Conservation (phyloP, 2,329 filamentous ascomycete genomes). For the Graphilbum sp. region DNA sequence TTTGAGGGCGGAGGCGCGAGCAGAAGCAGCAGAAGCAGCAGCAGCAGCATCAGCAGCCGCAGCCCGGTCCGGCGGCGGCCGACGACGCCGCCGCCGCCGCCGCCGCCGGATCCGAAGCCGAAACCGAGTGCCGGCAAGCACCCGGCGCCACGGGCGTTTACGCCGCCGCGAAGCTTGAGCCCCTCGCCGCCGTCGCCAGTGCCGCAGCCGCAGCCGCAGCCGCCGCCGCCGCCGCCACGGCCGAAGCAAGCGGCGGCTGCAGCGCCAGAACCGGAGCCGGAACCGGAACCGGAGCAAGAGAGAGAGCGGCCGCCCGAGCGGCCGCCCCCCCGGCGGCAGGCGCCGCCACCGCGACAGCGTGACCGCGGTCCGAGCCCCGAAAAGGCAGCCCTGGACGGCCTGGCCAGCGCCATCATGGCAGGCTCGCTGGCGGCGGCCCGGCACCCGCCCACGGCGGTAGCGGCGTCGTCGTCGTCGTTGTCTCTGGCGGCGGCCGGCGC, state of each 20-base stretch:
- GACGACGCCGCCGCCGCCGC: not conserved
- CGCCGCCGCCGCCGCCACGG: not conserved
- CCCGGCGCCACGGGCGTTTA: not conserved
- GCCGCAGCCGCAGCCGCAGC: not conserved
- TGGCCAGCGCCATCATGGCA: conserved; percentile 61
- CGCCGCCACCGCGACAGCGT: not conserved
- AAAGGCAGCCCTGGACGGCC: conserved; percentile 40
- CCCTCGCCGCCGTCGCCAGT: not conserved
- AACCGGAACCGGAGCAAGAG: no score
- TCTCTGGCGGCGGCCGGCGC: no score
- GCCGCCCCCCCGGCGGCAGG: not conserved
- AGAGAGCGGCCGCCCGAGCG: not conserved
- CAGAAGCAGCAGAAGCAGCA: not conserved
- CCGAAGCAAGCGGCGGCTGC: no score
- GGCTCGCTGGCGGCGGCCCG: conserved; percentile 54
- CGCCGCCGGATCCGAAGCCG: no score
- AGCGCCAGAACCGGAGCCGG: not conserved
- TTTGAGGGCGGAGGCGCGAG: conserved; percentile 1
- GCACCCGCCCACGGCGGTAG: conserved; percentile 21
- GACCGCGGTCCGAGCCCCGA: conserved; percentile 2
- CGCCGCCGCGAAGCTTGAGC: not conserved
- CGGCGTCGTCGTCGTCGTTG: no score
- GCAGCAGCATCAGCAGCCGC: not conserved
- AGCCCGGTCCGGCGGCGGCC: not conserved
- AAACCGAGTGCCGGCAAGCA: no score